Conservation (phyloP, 108 stramenopile genomes). For the Skeletonema potamos region DNA sequence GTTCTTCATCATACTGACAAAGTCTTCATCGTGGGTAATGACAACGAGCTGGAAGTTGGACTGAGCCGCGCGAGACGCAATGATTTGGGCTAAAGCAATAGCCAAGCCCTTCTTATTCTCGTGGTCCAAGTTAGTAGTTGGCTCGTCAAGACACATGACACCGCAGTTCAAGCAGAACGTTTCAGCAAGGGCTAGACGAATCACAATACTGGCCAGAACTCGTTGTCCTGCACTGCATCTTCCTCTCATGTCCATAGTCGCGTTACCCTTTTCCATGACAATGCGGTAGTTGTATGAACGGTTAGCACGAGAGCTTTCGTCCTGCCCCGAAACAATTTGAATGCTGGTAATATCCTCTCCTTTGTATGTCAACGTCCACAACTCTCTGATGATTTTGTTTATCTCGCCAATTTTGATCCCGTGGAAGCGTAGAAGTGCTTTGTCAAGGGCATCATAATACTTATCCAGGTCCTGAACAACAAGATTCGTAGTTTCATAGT, state of each 20-base stretch:
- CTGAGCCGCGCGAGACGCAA: constrained; percentile 85
- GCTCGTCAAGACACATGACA: constrained; percentile 96
- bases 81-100: constrained; percentile 92
- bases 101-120: constrained; percentile 94
- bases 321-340: constrained; percentile 89
- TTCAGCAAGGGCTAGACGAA: constrained; percentile 98
- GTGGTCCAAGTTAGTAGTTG: constrained; percentile 95
- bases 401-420: constrained; percentile 95
- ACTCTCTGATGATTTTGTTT: constrained; percentile 95
- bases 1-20: constrained; percentile 92
- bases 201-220: constrained; percentile 95
- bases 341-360: constrained; percentile 97
- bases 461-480: constrained; percentile 92
- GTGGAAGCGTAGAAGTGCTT: constrained; percentile 92
- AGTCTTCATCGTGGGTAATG: constrained; percentile 99
- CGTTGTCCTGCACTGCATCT: constrained; percentile 96
- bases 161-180: constrained; percentile 97
- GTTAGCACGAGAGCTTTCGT: constrained; percentile 61
- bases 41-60: constrained; percentile 96
- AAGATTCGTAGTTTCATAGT: constrained; percentile 89
- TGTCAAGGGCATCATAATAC: constrained; percentile 90
- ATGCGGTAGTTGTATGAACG: constrained; percentile 97
- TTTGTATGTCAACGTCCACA: constrained; percentile 97
- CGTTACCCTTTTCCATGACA: constrained; percentile 92
- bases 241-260: constrained; percentile 96